Evolutionary conservation across 1,284 basidiomycete genomes (phyloP).

Genomic region (Amylostereum chailletii): DNA sequence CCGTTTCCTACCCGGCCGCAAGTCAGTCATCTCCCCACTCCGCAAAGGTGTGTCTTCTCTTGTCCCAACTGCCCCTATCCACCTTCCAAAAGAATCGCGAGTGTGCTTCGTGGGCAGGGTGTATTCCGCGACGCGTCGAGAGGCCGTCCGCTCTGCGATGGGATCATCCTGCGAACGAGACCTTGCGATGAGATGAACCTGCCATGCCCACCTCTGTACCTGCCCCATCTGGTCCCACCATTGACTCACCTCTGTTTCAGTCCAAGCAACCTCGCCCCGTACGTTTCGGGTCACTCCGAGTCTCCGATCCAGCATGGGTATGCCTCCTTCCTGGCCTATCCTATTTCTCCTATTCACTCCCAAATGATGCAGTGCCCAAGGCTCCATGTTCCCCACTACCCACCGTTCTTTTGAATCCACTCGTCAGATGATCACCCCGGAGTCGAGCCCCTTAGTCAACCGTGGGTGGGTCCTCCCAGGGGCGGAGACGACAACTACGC

Average conservation of each 20-base stretch:
- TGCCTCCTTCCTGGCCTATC: conserved; percentile 7
- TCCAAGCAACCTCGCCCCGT: conserved; percentile 39
- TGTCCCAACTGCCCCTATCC: background rate
- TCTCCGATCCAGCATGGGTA: conserved; percentile 37
- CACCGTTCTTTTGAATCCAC: background rate
- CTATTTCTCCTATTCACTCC: background rate
- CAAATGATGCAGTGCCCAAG: background rate
- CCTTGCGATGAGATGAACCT: too few species aligned
- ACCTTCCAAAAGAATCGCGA: background rate
- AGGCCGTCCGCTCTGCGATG: too few species aligned
- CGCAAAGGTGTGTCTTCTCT: conserved; percentile 40
- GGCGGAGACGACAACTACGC: conserved; percentile 9
- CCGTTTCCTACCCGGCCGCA: conserved; percentile 13
- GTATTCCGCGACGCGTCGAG: too few species aligned
- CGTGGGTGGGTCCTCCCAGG: conserved; percentile 4
- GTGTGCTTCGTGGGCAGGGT: background rate
- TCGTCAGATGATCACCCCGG: conserved; percentile 41
- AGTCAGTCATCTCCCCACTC: conserved; percentile 47
- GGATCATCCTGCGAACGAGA: too few species aligned
- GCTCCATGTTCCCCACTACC: conserved; percentile 1
- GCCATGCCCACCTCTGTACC: too few species aligned
- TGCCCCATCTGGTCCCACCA: background rate
- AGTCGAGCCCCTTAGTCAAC: conserved; percentile 22
- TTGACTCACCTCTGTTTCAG: conserved; percentile 19
- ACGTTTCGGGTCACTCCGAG: conserved; percentile 28